These are phyloP conservation scores for Basipetospora chlamydospora DNA, from an alignment of 2,329 filamentous ascomycete genomes.

Conservation along the genomic window DNA sequence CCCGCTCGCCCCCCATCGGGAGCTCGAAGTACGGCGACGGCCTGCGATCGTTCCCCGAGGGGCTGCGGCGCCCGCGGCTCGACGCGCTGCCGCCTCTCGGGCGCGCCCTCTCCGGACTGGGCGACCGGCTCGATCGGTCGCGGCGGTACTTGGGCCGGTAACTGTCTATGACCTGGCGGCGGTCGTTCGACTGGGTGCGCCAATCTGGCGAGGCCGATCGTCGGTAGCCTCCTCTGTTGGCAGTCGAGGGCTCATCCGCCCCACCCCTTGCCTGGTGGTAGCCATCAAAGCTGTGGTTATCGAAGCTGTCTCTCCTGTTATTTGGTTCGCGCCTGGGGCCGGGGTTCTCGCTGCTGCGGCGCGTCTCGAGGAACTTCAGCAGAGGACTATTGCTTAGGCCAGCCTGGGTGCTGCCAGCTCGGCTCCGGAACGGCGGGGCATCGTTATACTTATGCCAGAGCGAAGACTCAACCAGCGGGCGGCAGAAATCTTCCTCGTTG, in stretches of 20 bases:
- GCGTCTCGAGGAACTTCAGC: constrained; percentile 6
- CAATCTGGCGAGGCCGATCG: neutral
- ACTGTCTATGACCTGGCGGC: constrained; percentile 3
- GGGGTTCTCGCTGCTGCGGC: constrained; percentile 5
- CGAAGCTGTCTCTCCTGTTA: constrained; percentile 5
- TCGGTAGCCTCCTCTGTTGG: too few species aligned
- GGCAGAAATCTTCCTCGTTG: constrained; percentile 26
- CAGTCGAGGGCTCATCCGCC: neutral
- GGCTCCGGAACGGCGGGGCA: constrained; percentile 27
- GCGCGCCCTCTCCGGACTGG: constrained; percentile 7
- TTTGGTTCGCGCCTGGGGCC: constrained; percentile 7
- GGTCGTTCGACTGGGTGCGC: neutral
- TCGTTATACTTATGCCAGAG: constrained; percentile 25
- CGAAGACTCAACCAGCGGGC: constrained; percentile 23
- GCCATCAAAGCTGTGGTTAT: constrained; percentile 7
- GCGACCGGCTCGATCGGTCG: constrained; percentile 9
- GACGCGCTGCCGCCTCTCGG: too few species aligned
- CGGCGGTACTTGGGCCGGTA: constrained; percentile 4
- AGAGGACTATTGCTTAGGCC: constrained; percentile 11
- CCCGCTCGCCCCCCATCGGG: neutral
- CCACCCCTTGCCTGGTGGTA: neutral
- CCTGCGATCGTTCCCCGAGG: neutral
- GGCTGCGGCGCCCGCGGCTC: neutral
- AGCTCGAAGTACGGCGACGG: neutral
- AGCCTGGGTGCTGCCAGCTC: neutral